Conservation (phyloP, 805 yeast genomes). For the Ogataea minuta region DNA sequence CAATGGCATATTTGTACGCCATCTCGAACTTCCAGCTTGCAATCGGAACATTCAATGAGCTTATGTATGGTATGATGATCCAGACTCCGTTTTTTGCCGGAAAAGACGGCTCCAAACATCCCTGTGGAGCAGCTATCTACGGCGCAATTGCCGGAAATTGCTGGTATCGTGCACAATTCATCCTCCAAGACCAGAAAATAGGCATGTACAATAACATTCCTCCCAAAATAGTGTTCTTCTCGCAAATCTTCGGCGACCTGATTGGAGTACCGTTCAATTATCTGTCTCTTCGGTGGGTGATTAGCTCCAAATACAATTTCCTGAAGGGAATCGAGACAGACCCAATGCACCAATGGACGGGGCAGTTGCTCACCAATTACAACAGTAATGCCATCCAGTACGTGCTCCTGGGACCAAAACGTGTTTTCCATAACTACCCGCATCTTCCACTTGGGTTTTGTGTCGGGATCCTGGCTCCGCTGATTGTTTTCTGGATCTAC, state of each 20-base stretch:
- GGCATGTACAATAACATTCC: conserved; percentile 56
- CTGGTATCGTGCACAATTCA: conserved; percentile 49
- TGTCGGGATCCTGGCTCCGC: conserved; percentile 40
- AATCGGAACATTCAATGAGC: conserved; percentile 50
- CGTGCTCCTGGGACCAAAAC: conserved; percentile 48
- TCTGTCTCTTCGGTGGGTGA: conserved; percentile 46
- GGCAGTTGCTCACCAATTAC: conserved; percentile 40
- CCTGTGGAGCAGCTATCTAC: conserved; percentile 48
- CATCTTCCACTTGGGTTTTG: conserved; percentile 44
- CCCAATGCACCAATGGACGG: conserved; percentile 53
- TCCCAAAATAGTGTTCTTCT: conserved; percentile 48
- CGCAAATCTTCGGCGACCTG: conserved; percentile 51
- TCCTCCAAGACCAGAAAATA: conserved; percentile 41
- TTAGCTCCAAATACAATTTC: conserved; percentile 37
- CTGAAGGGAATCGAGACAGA: conserved; percentile 32
- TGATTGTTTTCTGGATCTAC: conserved; percentile 28
- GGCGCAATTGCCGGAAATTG: conserved; percentile 55
- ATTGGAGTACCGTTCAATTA: conserved; percentile 55
- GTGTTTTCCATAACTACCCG: conserved; percentile 42
- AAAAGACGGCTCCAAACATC: conserved; percentile 33
- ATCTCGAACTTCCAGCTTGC: conserved; percentile 51
- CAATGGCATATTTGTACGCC: conserved; percentile 50
- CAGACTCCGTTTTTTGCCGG: conserved; percentile 30
- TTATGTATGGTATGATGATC: conserved; percentile 46
- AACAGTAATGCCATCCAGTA: conserved; percentile 52